phyloP scores from a whole-genome alignment of 345 rosid species.

The Atalantia buxifolia region DNA sequence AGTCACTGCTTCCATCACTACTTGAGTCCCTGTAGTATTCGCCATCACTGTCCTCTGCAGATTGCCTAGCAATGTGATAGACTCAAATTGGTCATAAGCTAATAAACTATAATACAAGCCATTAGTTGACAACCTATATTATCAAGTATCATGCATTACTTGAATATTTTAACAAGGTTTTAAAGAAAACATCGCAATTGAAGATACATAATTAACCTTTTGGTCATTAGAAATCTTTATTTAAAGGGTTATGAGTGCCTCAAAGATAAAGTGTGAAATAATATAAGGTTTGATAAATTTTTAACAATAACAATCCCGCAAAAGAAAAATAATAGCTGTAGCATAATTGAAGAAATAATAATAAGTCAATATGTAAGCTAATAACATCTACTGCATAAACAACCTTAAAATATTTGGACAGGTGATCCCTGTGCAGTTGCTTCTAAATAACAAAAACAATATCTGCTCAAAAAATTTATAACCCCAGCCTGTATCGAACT shows the following conservation, averaged over 20 bases:
- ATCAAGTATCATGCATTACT: not conserved
- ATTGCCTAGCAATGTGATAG: slow-evolving; percentile 16
- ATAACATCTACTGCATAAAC: not conserved
- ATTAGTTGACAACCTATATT: not conserved
- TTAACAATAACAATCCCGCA: not conserved
- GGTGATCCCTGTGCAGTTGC: not conserved
- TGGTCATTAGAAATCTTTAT: not conserved
- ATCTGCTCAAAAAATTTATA: not conserved
- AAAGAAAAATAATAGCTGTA: not conserved
- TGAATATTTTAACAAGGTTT: slow-evolving; percentile 1
- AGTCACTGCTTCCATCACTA: slow-evolving; percentile 52
- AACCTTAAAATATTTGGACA: no score
- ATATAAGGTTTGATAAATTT: not conserved
- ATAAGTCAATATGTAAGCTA: not conserved
- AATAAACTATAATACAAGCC: slow-evolving; percentile 4
- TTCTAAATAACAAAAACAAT: not conserved
- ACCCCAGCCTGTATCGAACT: not conserved
- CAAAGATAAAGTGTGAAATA: not conserved
- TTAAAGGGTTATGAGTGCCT: not conserved
- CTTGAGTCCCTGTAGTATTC: slow-evolving; percentile 42
- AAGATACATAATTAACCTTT: not conserved
- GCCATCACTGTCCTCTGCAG: slow-evolving; percentile 30
- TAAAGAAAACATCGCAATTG: not conserved
- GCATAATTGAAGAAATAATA: not conserved
- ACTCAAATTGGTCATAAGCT: slow-evolving; percentile 1